Conservation (phyloP, 192 early-diverging fungal genomes). For the Podila clonocystis region DNA sequence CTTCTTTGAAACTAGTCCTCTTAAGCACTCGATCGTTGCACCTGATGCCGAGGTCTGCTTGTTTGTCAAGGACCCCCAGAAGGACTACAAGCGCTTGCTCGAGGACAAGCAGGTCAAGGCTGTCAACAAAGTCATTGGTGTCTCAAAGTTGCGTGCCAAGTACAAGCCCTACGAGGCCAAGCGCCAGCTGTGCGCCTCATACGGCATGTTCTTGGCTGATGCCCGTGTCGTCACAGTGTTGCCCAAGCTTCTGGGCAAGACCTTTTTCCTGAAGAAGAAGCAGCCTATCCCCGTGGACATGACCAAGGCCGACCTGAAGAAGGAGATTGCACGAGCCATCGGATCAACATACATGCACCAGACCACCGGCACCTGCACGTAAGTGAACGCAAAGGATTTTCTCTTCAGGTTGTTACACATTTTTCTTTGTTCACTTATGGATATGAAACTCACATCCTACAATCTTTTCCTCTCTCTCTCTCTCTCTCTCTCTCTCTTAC, state of each 20-base stretch:
- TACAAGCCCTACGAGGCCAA: constrained; percentile 85
- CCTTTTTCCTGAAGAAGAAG: constrained; percentile 88
- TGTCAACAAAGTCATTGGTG: constrained; percentile 78
- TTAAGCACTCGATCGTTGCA: constrained; percentile 72
- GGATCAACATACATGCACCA: constrained; percentile 71
- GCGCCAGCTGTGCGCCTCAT: constrained; percentile 75
- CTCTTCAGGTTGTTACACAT: not conserved
- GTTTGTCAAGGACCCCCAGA: constrained; percentile 88
- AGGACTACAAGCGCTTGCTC: constrained; percentile 80
- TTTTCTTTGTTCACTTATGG: not conserved
- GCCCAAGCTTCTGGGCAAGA: constrained; percentile 83
- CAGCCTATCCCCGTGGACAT: constrained; percentile 80
- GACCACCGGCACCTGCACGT: constrained; percentile 71
- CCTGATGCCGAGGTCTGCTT: constrained; percentile 84
- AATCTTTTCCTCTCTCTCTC: constrained; percentile 30
- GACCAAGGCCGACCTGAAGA: constrained; percentile 64
- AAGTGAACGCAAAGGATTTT: constrained; percentile 18
- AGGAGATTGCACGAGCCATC: constrained; percentile 68
- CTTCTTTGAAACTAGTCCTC: constrained; percentile 57
- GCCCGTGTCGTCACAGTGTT: constrained; percentile 79
- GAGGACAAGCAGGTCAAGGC: constrained; percentile 67
- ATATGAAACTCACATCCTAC: not conserved
- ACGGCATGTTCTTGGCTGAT: constrained; percentile 92
- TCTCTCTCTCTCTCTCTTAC: not conserved
- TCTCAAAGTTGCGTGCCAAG: constrained; percentile 81